These are phyloP conservation scores for Penicillium cataractarum DNA, from an alignment of 495 filamentous ascomycete genomes.

Conservation along the genomic window DNA sequence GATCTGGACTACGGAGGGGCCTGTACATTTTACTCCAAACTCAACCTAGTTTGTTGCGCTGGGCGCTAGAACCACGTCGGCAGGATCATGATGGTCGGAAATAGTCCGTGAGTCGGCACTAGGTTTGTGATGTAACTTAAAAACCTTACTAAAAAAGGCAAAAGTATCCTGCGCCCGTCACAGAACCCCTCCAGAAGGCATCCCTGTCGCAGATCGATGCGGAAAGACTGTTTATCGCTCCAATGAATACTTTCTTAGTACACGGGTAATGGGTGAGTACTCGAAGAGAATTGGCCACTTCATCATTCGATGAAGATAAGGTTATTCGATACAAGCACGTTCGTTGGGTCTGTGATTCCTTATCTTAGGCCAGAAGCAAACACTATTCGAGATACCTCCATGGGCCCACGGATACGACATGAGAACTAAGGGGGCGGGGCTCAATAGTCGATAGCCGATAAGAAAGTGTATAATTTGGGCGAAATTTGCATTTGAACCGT, in stretches of 20 bases:
- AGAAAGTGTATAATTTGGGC: background rate
- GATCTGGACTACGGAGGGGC: conserved; percentile 1
- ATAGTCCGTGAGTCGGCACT: conserved; percentile 13
- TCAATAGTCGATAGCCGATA: background rate
- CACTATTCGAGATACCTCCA: background rate
- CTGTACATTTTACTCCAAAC: background rate
- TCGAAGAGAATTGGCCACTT: background rate
- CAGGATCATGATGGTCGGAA: background rate
- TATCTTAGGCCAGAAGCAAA: conserved; percentile 1
- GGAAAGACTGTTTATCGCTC: conserved; percentile 3
- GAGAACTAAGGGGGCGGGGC: background rate
- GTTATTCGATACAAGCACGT: conserved; percentile 3
- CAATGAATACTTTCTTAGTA: background rate
- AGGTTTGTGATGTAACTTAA: conserved; percentile 19
- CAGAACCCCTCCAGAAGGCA: background rate
- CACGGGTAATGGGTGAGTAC: background rate
- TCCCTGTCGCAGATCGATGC: conserved; percentile 16
- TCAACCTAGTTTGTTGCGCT: background rate
- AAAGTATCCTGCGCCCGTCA: conserved; percentile 20
- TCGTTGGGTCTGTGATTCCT: background rate
- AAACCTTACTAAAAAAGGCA: conserved; percentile 23
- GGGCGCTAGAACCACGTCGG: background rate
- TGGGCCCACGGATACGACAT: background rate
- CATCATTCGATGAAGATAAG: conserved; percentile 10
- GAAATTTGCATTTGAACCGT: background rate